These are phyloP conservation scores for Penicillium sp. DNA, from an alignment of 2,329 filamentous ascomycete species.

Conservation along the genomic window DNA sequence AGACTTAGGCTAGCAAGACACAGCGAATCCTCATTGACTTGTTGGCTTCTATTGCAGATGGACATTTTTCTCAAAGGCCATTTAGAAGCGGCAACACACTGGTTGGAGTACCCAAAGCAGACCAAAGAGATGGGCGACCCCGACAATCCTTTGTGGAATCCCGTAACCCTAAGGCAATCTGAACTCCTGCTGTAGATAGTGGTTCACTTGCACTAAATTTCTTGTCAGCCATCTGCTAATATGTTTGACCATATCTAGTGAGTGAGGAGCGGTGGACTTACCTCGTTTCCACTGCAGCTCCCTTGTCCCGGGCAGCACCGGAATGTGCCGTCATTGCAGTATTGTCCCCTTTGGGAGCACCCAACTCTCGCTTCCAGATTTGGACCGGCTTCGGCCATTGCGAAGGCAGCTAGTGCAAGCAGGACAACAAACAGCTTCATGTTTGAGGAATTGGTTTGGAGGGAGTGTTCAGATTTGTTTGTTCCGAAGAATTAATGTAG, in stretches of 20 bases:
- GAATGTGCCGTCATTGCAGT: conserved; percentile 11
- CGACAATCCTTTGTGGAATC: not conserved
- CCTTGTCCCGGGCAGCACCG: conserved; percentile 3
- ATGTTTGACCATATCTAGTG: not conserved
- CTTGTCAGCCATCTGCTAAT: not conserved
- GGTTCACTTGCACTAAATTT: not conserved
- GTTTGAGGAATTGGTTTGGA: not conserved
- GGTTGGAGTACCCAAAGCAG: not conserved
- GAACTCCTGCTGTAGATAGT: not conserved
- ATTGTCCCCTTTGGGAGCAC: conserved; percentile 9
- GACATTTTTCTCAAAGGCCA: not conserved
- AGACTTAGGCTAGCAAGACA: not conserved
- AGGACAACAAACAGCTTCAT: conserved; percentile 3
- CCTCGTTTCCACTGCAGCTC: not conserved
- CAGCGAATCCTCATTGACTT: not conserved
- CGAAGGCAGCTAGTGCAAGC: not conserved
- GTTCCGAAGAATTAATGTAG: not conserved
- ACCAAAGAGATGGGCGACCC: not conserved
- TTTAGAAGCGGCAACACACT: not conserved
- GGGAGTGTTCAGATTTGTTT: not conserved
- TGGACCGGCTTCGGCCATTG: conserved; percentile 33
- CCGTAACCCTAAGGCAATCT: not conserved
- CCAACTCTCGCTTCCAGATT: conserved; percentile 19
- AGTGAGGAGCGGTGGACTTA: not conserved
- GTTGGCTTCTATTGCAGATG: not conserved